A percentile compares a stretch with the other conserved stretches of the same genome.
Evolutionary conservation across 225 moss, liverwort and hornwort species (phyloP).

Genomic region (Marchantia polymorpha): DNA sequence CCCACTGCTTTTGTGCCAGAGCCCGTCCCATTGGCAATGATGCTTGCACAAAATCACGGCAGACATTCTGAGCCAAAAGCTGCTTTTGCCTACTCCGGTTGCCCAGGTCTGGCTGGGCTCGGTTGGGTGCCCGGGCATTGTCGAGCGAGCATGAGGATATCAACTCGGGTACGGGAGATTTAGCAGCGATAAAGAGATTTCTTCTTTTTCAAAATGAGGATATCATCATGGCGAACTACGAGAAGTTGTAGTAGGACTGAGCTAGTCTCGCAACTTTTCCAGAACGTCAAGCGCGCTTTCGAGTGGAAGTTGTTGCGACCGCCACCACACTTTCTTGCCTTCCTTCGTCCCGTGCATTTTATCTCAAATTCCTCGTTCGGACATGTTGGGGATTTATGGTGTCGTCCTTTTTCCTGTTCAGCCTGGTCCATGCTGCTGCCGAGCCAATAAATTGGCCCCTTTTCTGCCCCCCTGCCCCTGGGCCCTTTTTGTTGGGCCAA

Average conservation of each 20-base stretch:
- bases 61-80: constrained; percentile 3
- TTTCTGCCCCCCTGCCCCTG: neutral
- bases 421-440: neutral
- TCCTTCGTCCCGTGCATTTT: constrained; percentile 1
- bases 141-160: neutral
- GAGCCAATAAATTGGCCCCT: neutral
- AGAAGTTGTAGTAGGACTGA: neutral
- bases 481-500: neutral
- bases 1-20: neutral
- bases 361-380: neutral
- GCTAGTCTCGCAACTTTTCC: neutral
- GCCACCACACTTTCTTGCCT: neutral
- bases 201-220: neutral
- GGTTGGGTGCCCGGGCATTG: neutral
- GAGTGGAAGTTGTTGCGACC: neutral
- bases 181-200: neutral
- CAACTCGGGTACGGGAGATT: neutral
- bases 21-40: neutral
- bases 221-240: neutral
- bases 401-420: neutral
- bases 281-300: neutral
- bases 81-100: neutral
- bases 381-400: neutral
- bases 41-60: constrained; percentile 3
- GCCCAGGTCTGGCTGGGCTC: neutral